Evolutionary conservation across 148 eudicot species (phyloP).

Genomic region (Heliosperma pusillum): DNA sequence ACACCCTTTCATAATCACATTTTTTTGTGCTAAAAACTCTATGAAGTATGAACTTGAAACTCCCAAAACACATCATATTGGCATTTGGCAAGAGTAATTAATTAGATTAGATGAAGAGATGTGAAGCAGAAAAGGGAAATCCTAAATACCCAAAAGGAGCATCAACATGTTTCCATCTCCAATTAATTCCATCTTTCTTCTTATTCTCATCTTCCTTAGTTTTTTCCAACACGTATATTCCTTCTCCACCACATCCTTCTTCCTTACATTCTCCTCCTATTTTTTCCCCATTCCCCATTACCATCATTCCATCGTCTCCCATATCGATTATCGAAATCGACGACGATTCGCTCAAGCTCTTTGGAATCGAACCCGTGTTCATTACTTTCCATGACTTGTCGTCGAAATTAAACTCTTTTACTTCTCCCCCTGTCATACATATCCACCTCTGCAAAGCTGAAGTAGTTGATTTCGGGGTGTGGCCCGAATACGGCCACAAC

Average conservation of each 20-base stretch:
- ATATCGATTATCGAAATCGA: constrained; percentile 4
- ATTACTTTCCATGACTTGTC: constrained; percentile 26
- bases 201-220: not conserved
- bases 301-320: constrained; percentile 21
- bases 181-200: not conserved
- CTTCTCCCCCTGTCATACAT: constrained; percentile 14
- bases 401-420: constrained; percentile 31
- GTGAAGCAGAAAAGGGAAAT: constrained; percentile 33
- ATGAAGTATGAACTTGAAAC: too few relatives aligned
- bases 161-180: constrained; percentile 29
- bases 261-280: constrained; percentile 12
- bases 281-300: constrained; percentile 32
- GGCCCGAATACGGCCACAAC: constrained; percentile 27
- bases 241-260: constrained; percentile 24
- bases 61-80: too few relatives aligned
- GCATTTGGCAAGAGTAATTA: not conserved
- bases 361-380: constrained; percentile 18
- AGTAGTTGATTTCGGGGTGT: constrained; percentile 25
- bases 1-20: too few relatives aligned
- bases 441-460: constrained; percentile 24
- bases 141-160: constrained; percentile 28
- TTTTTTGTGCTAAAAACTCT: too few relatives aligned
- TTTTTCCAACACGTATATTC: constrained; percentile 23
- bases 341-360: constrained; percentile 10
- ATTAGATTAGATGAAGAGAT: constrained; percentile 31